Conservation (phyloP, 345 rosid genomes). For the Lumnitzera racemosa region DNA sequence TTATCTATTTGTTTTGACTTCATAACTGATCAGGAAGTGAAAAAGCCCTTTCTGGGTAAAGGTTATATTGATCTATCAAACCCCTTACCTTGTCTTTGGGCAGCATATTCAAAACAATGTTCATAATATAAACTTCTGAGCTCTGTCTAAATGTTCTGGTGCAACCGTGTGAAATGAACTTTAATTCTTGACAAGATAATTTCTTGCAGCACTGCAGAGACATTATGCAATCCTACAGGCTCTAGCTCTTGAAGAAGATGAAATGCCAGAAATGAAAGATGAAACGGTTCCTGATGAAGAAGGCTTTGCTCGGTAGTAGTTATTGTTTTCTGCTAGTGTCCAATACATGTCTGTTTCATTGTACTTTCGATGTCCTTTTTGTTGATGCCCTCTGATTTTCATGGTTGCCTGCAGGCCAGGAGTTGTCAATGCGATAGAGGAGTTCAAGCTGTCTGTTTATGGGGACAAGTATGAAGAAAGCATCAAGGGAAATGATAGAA, state of each 20-base stretch:
- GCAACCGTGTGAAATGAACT: too few relatives aligned
- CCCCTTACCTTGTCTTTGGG: too few relatives aligned
- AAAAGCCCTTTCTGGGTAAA: too few relatives aligned
- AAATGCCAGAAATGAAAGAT: slow-evolving; percentile 57
- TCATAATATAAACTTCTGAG: too few relatives aligned
- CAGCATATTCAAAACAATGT: too few relatives aligned
- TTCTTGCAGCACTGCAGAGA: slow-evolving; percentile 72
- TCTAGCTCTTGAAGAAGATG: slow-evolving; percentile 78
- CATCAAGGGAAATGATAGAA: slow-evolving; percentile 27
- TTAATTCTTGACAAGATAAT: too few relatives aligned
- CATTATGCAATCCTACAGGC: slow-evolving; percentile 87
- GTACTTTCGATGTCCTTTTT: background rate
- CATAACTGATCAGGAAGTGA: too few relatives aligned
- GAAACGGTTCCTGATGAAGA: slow-evolving; percentile 88
- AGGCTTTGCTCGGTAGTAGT: slow-evolving; percentile 64
- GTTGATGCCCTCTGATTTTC: background rate
- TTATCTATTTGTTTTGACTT: too few relatives aligned
- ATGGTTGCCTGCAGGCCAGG: slow-evolving; percentile 39
- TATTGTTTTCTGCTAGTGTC: background rate
- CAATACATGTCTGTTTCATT: background rate
- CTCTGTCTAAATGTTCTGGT: too few relatives aligned
- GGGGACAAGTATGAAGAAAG: slow-evolving; percentile 58
- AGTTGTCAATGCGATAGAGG: slow-evolving; percentile 58
- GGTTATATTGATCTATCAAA: too few relatives aligned
- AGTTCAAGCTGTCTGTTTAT: slow-evolving; percentile 66